Conservation (phyloP, 345 rosid species). For the Eucalyptus coolabah region DNA sequence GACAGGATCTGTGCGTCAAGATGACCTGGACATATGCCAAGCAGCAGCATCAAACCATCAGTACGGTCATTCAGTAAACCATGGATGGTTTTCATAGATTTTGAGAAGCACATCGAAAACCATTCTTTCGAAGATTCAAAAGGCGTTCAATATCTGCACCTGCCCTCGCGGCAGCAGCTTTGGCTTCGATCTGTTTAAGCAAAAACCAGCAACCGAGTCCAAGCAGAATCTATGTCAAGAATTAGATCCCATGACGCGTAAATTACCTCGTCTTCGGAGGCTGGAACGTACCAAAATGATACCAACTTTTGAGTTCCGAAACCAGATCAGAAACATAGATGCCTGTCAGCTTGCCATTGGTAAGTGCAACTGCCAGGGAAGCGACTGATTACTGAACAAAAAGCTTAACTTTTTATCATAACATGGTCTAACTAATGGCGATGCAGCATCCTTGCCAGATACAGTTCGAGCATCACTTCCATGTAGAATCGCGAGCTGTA, state of each 20-base stretch:
- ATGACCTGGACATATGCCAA: slow-evolving; percentile 29
- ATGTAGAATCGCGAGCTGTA: background rate
- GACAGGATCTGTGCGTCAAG: slow-evolving; percentile 72
- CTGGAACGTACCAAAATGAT: slow-evolving; percentile 72
- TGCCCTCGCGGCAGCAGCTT: slow-evolving; percentile 47
- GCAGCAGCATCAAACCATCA: background rate
- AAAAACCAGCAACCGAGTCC: background rate
- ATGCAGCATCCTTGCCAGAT: background rate
- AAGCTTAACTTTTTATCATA: background rate
- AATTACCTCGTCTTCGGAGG: slow-evolving; percentile 58
- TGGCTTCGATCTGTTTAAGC: slow-evolving; percentile 54
- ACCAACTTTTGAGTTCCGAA: slow-evolving; percentile 71
- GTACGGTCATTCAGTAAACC: background rate
- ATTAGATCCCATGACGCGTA: background rate
- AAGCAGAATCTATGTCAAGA: background rate
- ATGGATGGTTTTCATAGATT: background rate
- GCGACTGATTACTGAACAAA: background rate
- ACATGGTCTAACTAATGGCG: background rate
- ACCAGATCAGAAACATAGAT: slow-evolving; percentile 60
- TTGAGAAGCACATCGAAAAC: slow-evolving; percentile 58
- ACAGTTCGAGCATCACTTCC: background rate
- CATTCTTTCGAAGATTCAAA: slow-evolving; percentile 61
- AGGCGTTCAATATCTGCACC: slow-evolving; percentile 46
- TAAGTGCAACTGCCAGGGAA: background rate
- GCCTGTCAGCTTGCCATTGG: background rate